Base-by-base conservation (phyloP, 768 basidiomycete species). In the Boletellus emodensis region DNA sequence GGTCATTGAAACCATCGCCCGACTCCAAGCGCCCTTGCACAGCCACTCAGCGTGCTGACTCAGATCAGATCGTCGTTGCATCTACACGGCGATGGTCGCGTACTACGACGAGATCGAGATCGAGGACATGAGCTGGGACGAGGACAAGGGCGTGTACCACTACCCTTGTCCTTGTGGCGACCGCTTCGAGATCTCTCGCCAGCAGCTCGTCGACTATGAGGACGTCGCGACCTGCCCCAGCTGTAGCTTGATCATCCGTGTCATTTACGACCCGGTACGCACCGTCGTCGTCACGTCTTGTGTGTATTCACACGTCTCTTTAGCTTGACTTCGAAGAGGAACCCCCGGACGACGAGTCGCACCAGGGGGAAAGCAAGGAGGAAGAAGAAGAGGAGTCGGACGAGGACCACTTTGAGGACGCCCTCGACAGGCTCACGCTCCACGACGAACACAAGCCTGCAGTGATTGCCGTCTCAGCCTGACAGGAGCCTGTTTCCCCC, bases 141-240 rank as follows among this genome's bases (percentile, higher is more conserved):
- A 77, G 20, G 81, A 77, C 48, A 89, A 86, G 63, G 65, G 77
- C 37, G 87, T 97, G 5, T 97, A 85, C 63, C 94, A 98, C 75
- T 96, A 94, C 67, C 95, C 94, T 0, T 99, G 94, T 64, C 94
- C 95, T 1, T 98, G 95, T 63, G 95, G 95, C 9, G 95, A 99
- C 72, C 84, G 94, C 37, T 99, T 98, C 72, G 95, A 98, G 70
- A 97, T 98, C 57, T 83, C 87, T 28, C 81, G 87, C 58, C 72
- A 74, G 54, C 93, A 97, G 70, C 82, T 97, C 8, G 80, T 83
- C 40, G 75, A 93, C 57, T 96, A 82, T 48, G 96, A 97, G 61
- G 96, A 98, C 65, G 83, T 94, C 40, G 95, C 94, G 20, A 94
- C 82, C 44, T 98, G 96, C 73, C 96, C 96, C 0, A 94, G 91